These are phyloP conservation scores for Paracorniculantispora psalliotae DNA, from an alignment of 2,329 filamentous ascomycete genomes.

Conservation along the genomic window DNA sequence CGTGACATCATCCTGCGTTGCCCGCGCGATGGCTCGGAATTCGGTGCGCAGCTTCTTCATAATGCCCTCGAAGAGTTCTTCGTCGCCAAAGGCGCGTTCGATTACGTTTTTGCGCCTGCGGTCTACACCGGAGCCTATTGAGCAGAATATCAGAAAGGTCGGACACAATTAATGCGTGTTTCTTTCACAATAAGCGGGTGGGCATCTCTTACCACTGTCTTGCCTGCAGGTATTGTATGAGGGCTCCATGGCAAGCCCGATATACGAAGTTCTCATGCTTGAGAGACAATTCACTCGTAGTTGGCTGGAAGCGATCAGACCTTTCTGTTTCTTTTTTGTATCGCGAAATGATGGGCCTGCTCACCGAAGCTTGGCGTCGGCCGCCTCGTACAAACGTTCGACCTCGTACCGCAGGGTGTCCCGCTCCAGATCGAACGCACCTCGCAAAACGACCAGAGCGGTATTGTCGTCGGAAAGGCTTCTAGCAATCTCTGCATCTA, in stretches of 20 bases:
- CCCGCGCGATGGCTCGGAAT: conserved; percentile 20
- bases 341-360: background rate
- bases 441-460: background rate
- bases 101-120: conserved; percentile 31
- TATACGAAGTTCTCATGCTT: conserved; percentile 32
- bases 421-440: background rate
- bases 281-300: conserved; percentile 31
- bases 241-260: conserved; percentile 32
- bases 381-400: background rate
- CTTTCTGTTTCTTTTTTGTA: background rate
- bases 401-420: background rate
- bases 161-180: background rate
- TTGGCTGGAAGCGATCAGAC: conserved; percentile 20
- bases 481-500: background rate
- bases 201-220: conserved; percentile 26
- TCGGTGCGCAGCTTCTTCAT: conserved; percentile 22
- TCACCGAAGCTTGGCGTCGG: conserved; percentile 3
- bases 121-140: conserved; percentile 29
- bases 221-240: conserved; percentile 28
- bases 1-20: conserved; percentile 21
- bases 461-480: background rate
- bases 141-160: background rate
- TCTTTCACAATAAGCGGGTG: too few relatives aligned
- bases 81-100: conserved; percentile 18
- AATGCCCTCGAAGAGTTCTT: conserved; percentile 27